A percentile compares a stretch with the other conserved stretches of the same genome.
phyloP scores from a whole-genome alignment of 805 yeast genomes.

The Naumovozyma castellii region DNA sequence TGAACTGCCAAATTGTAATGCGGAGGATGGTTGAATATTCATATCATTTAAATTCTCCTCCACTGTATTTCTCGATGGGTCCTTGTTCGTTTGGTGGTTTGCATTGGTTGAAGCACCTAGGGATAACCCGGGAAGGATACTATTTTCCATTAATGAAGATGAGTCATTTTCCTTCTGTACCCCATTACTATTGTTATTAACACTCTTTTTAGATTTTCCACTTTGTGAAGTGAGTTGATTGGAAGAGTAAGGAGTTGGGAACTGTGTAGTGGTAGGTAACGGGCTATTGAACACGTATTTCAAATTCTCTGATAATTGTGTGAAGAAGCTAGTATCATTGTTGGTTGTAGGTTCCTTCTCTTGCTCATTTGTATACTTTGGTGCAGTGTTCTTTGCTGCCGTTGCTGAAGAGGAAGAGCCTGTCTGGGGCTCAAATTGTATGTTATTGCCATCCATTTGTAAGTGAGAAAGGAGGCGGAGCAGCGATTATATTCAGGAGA shows the following conservation, averaged over 20 bases:
- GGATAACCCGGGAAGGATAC: conserved; percentile 14
- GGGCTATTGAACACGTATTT: conserved; percentile 27
- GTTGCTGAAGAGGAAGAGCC: neutral
- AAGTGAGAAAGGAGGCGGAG: neutral
- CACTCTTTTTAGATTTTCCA: conserved; percentile 3
- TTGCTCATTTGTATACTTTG: too few relatives aligned
- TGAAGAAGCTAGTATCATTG: conserved; percentile 23
- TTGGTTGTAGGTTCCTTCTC: too few relatives aligned
- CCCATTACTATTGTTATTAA: conserved; percentile 4
- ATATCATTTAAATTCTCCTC: conserved; percentile 19
- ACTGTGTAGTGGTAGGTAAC: conserved; percentile 24
- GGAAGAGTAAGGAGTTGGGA: conserved; percentile 29
- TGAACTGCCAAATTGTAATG: conserved; percentile 17
- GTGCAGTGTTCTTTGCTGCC: too few relatives aligned
- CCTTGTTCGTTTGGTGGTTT: neutral
- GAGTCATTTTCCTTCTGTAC: conserved; percentile 13
- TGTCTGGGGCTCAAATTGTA: neutral
- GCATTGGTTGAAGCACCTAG: conserved; percentile 1
- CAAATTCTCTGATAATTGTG: conserved; percentile 21
- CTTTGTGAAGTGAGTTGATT: conserved; percentile 10
- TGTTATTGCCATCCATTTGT: neutral
- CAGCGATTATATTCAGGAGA: neutral
- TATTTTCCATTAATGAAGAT: conserved; percentile 22
- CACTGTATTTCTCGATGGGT: conserved; percentile 1
- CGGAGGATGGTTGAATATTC: conserved; percentile 29